Evolutionary conservation across 768 basidiomycete genomes (phyloP), one percentile per base, ranked within the genome.

Genomic region (Mycena vulgaris): DNA sequence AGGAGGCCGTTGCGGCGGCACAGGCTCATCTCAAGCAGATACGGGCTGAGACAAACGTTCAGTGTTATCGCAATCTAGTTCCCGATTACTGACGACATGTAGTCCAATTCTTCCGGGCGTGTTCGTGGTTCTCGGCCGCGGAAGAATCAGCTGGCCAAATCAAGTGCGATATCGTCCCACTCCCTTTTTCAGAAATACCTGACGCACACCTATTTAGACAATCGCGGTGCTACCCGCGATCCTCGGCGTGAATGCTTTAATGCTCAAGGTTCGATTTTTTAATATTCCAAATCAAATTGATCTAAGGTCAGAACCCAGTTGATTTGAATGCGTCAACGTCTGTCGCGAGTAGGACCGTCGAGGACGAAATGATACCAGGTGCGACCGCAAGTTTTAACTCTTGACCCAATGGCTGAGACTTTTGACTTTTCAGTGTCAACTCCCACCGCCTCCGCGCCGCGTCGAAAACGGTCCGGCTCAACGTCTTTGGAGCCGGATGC

Each of bases 41-140:
- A n/a, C n/a, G n/a, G n/a, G 62, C 62, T 28, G 51, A 63, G 51
- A 25, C 62, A 28, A 63, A 63, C 6, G 37, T 63, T 31, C n/a
- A 39, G 21, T 33, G 17, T 33, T 35, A 21, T 55, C 33, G 16
- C 53, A 51, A 33, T 37, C 7, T 35, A 10, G 8, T 35, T 33
- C 23, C 31, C 3, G 53, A 13, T 55, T 37, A 30, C 53, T 55
- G 14, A 55, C 53, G 23, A 55, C 23, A 37, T 55, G 28, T 25
- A 55, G 53, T 33, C 31, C 21, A 55, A 55, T 37, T 55, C 53
- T 35, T 55, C 53, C 35, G 31, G 33, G 14, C 53, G 53, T 37
- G 53, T 55, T 35, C 53, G 53, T 25, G 31, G 31, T 23, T 33
- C 53, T 33, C 53, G 35, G n/a, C 31, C 53, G 19, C 53, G 53